Evolutionary conservation across 1,284 basidiomycete genomes (phyloP).

Genomic region (Amylostereum areolatum): DNA sequence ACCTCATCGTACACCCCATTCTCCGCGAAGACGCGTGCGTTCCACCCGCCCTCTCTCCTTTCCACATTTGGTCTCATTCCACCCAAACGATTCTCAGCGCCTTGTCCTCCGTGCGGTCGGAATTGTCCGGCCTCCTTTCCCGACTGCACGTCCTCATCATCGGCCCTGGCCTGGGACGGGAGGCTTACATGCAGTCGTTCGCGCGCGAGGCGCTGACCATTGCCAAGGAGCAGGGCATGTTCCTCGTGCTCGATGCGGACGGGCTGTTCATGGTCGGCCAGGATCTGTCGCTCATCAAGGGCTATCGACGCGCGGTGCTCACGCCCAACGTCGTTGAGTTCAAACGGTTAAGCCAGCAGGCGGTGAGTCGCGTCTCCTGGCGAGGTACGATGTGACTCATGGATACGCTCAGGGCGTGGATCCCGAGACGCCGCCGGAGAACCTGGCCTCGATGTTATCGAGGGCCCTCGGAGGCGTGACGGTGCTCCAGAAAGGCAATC

Average conservation of each 20-base stretch:
- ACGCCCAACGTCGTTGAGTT: slow-evolving; percentile 98
- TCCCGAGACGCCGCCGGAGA: slow-evolving; percentile 37
- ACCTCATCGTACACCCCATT: slow-evolving; percentile 94
- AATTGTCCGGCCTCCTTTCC: slow-evolving; percentile 68
- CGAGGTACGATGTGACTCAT: too few species aligned
- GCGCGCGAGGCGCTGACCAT: slow-evolving; percentile 52
- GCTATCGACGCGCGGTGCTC: slow-evolving; percentile 77
- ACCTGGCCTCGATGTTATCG: slow-evolving; percentile 62
- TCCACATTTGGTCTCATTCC: slow-evolving; percentile 6
- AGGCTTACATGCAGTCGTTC: slow-evolving; percentile 82
- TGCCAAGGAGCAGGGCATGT: slow-evolving; percentile 58
- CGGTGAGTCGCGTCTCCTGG: too few species aligned
- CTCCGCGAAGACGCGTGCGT: slow-evolving; percentile 51
- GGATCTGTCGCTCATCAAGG: slow-evolving; percentile 69
- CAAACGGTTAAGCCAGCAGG: slow-evolving; percentile 70
- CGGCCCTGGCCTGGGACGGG: slow-evolving; percentile 89
- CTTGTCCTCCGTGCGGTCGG: slow-evolving; percentile 41
- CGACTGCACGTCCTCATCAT: slow-evolving; percentile 91
- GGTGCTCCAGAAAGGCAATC: slow-evolving; percentile 85
- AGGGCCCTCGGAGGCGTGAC: slow-evolving; percentile 79
- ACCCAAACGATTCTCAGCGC: slow-evolving; percentile 34
- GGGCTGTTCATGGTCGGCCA: slow-evolving; percentile 77
- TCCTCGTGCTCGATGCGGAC: slow-evolving; percentile 92
- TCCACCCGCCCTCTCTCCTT: not conserved
- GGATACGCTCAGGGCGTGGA: slow-evolving; percentile 40